phyloP scores from a whole-genome alignment of 164 flowering plant genomes.

The Warburgia ugandensis region DNA sequence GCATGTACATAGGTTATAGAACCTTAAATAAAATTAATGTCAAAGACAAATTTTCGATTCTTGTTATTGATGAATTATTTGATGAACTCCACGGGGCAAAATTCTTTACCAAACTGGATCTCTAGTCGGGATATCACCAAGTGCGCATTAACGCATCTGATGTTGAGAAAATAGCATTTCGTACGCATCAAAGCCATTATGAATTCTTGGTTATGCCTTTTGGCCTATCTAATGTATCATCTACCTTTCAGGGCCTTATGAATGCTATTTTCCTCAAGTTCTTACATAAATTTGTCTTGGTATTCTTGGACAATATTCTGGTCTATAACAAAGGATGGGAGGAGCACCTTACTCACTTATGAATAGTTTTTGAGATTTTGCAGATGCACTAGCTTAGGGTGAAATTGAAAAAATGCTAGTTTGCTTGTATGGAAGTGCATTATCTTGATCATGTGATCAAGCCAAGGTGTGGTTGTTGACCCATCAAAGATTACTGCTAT shows the following conservation, averaged over 20 bases:
- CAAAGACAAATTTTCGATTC: constrained; percentile 4
- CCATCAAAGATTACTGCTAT: no score
- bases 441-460: no score
- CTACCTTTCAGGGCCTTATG: constrained; percentile 5
- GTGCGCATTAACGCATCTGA: background rate
- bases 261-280: background rate
- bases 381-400: no score
- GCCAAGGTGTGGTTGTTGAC: no score
- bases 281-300: background rate
- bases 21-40: background rate
- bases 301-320: background rate
- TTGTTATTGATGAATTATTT: background rate
- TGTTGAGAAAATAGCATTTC: background rate
- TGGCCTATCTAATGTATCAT: background rate
- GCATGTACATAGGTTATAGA: background rate
- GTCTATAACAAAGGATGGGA: no score
- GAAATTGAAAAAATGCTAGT: no score
- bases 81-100: background rate
- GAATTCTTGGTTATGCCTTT: no score
- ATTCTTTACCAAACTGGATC: background rate
- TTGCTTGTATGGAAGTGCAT: no score
- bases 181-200: constrained; percentile 3
- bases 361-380: no score
- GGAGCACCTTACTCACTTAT: no score
- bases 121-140: constrained; percentile 2